Evolutionary conservation across 768 basidiomycete genomes (phyloP).

Genomic region (Kwoniella botswanensis): DNA sequence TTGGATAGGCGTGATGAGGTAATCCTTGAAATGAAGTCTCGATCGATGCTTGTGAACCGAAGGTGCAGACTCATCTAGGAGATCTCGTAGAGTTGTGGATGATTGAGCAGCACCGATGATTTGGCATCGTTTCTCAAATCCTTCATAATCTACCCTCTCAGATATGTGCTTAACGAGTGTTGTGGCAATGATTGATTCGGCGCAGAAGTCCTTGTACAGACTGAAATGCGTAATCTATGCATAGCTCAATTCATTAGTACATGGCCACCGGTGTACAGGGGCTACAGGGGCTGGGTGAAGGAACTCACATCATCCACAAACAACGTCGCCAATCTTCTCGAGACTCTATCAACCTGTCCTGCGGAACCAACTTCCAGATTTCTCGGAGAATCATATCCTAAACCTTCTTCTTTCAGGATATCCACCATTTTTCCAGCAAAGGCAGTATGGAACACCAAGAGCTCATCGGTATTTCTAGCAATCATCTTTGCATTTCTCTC

Average conservation of each 20-base stretch:
- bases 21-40: slow-evolving; percentile 67
- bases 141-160: slow-evolving; percentile 78
- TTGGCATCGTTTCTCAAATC: slow-evolving; percentile 79
- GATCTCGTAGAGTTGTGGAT: slow-evolving; percentile 52
- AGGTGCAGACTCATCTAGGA: slow-evolving; percentile 35
- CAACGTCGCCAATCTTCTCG: slow-evolving; percentile 46
- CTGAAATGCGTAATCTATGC: slow-evolving; percentile 73
- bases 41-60: slow-evolving; percentile 31
- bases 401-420: slow-evolving; percentile 52
- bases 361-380: slow-evolving; percentile 19
- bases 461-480: slow-evolving; percentile 47
- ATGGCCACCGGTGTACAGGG: too few relatives aligned
- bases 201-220: slow-evolving; percentile 84
- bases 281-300: too few relatives aligned
- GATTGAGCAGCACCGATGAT: slow-evolving; percentile 59
- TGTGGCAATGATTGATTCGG: slow-evolving; percentile 80
- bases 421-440: slow-evolving; percentile 53
- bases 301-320: slow-evolving; percentile 56
- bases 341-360: slow-evolving; percentile 44
- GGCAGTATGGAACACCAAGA: slow-evolving; percentile 48
- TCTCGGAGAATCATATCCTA: slow-evolving; percentile 33
- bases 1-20: slow-evolving; percentile 96
- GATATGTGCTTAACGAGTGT: slow-evolving; percentile 72
- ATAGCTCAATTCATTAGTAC: too few relatives aligned
- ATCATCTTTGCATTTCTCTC: slow-evolving; percentile 39